Evolutionary conservation across 1,284 basidiomycete species (phyloP), one percentile per base, ranked within the genome.

Genomic region (Ceratorhiza oryzae-sativae): DNA sequence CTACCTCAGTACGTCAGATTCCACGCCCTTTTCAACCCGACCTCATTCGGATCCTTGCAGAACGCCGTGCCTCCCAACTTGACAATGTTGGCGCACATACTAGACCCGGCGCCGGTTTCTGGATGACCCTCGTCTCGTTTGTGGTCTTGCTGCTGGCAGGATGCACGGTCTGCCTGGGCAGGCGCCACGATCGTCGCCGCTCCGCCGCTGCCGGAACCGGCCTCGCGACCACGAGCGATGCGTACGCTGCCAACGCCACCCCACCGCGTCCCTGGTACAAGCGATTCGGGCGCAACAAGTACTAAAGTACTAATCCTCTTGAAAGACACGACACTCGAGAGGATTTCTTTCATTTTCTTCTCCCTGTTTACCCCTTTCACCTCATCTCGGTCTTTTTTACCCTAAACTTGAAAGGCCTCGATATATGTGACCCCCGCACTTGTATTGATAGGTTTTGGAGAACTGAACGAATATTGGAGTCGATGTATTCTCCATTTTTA

Each of bases 101-200:
- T 12, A 80, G 81, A 71, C 83, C 88, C n/a, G 87, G 83, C 13
- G 85, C 86, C 70, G 90, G 90, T 89, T 76, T 92, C 79, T 92
- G 90, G 90, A 79, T 92, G 78, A 91, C 89, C 2, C 86, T 92
- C 76, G 86, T 84, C n/a, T 80, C 87, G 15, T 81, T 92, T 78
- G 80, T 91, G 73, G 83, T 91, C 1, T 84, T 89, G 23, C 80
- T 86, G 55, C 77, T 91, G 71, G 88, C 86, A 12, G 88, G 88
- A 49, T 86, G 85, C 82, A 88, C 87, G 1, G 87, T 90, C 34
- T 90, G 87, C 82, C 85, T 90, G 76, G 88, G 89, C 10, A 86
- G 89, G 41, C 84, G 88, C 70, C 83, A 81, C 71, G 80, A 83
- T 67, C 82, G 86, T 72, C 48, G 53, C 18, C 49, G 25, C 13